Conservation (phyloP, 352 stramenopile genomes). For the Pythium monospermum region DNA sequence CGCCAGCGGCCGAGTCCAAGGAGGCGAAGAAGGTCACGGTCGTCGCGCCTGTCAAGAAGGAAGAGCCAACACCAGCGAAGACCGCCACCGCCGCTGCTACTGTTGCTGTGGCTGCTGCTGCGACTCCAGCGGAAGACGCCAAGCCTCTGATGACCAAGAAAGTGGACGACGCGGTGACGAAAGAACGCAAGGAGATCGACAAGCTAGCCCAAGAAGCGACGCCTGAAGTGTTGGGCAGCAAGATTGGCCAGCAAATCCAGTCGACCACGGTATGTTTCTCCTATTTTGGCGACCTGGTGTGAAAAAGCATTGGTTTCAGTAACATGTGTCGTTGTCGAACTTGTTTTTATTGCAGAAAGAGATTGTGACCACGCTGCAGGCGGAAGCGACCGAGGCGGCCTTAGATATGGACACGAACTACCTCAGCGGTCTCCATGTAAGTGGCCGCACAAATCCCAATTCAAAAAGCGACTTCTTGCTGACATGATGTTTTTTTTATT, state of each 20-base stretch:
- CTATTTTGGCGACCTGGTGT: neutral
- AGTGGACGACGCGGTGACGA: slow-evolving; percentile 51
- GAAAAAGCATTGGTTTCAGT: no score
- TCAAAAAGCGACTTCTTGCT: no score
- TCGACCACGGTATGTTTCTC: slow-evolving; percentile 43
- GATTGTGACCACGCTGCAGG: slow-evolving; percentile 53
- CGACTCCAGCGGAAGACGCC: slow-evolving; percentile 33
- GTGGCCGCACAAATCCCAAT: no score
- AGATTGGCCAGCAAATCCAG: slow-evolving; percentile 65
- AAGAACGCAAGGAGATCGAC: slow-evolving; percentile 55
- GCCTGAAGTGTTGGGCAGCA: slow-evolving; percentile 32
- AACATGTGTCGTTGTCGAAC: neutral
- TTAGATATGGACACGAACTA: slow-evolving; percentile 75
- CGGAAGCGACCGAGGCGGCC: slow-evolving; percentile 46
- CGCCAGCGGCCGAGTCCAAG: slow-evolving; percentile 18
- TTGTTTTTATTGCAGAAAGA: slow-evolving; percentile 36
- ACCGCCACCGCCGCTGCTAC: slow-evolving; percentile 7
- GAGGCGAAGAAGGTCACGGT: neutral
- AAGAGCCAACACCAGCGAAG: slow-evolving; percentile 13
- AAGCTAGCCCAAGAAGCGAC: slow-evolving; percentile 48
- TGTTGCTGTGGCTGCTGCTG: neutral
- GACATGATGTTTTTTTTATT: neutral
- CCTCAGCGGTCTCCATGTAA: slow-evolving; percentile 57
- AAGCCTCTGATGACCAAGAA: slow-evolving; percentile 45
- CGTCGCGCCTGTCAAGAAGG: slow-evolving; percentile 30